A percentile compares a stretch with the other conserved stretches of the same genome.
These are phyloP conservation scores for Calophaca sinica DNA, from an alignment of 306 rosid genomes.

Conservation along the genomic window DNA sequence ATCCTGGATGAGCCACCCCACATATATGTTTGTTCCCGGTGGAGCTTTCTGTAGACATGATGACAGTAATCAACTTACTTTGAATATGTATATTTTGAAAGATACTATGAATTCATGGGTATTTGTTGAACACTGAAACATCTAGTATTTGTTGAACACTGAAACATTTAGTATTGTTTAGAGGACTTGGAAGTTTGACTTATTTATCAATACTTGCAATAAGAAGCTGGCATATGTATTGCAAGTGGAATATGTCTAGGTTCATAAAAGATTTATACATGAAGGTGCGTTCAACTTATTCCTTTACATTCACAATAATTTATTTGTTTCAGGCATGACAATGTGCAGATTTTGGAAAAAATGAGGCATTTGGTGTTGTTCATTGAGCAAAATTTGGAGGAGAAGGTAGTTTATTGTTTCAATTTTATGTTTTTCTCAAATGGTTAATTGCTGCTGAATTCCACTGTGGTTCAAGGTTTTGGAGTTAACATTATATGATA, in stretches of 20 bases:
- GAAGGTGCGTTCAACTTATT: slow-evolving; percentile 10
- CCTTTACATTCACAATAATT: slow-evolving; percentile 36
- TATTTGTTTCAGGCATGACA: slow-evolving; percentile 81
- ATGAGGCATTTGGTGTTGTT: slow-evolving; percentile 90
- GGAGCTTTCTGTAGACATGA: slow-evolving; percentile 34
- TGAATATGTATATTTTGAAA: slow-evolving; percentile 22
- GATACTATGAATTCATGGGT: slow-evolving; percentile 12
- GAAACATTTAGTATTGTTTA: slow-evolving; percentile 16
- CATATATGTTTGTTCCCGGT: slow-evolving; percentile 25
- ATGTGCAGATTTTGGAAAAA: slow-evolving; percentile 88
- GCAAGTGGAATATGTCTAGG: slow-evolving; percentile 26
- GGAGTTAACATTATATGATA: slow-evolving; percentile 16
- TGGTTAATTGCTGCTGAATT: slow-evolving; percentile 16
- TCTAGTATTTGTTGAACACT: slow-evolving; percentile 19
- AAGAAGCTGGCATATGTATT: slow-evolving; percentile 14
- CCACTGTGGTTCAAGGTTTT: slow-evolving; percentile 30
- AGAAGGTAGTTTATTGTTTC: slow-evolving; percentile 65
- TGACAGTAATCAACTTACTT: slow-evolving; percentile 7
- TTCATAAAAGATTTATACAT: slow-evolving; percentile 22
- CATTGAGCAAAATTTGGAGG: slow-evolving; percentile 83
- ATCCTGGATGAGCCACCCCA: slow-evolving; percentile 29
- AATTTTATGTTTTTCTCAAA: slow-evolving; percentile 21
- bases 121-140: slow-evolving; percentile 3
- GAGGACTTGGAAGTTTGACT: slow-evolving; percentile 29
- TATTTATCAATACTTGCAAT: slow-evolving; percentile 32